Conservation (phyloP, 2,329 filamentous ascomycete genomes). For the Venturia nashicola region DNA sequence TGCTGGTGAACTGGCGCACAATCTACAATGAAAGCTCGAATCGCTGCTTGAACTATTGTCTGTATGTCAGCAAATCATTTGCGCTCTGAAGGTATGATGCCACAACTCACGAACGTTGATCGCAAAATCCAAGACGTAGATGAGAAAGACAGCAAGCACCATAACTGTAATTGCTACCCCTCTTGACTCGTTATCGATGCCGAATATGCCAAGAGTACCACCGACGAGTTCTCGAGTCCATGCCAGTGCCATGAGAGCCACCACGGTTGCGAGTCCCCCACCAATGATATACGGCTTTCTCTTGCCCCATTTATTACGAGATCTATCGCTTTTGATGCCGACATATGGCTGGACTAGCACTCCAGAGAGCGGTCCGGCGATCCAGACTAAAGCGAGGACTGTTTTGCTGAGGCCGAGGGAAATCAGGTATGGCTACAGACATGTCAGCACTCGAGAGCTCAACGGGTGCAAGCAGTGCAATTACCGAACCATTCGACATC, state of each 20-base stretch:
- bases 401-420: constrained; percentile 41
- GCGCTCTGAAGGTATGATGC: not conserved
- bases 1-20: constrained; percentile 88
- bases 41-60: constrained; percentile 65
- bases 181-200: constrained; percentile 51
- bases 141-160: constrained; percentile 67
- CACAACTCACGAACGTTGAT: constrained; percentile 70
- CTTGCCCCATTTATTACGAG: constrained; percentile 35
- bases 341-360: constrained; percentile 42
- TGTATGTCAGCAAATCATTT: constrained; percentile 3
- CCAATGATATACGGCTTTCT: constrained; percentile 40
- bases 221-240: constrained; percentile 45
- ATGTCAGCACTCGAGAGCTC: constrained; percentile 4
- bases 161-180: constrained; percentile 57
- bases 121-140: constrained; percentile 85
- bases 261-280: constrained; percentile 35
- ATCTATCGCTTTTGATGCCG: constrained; percentile 40
- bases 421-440: constrained; percentile 35
- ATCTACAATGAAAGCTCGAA: constrained; percentile 87
- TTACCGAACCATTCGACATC: constrained; percentile 74
- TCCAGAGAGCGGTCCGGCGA: constrained; percentile 42
- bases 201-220: constrained; percentile 56
- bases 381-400: constrained; percentile 40
- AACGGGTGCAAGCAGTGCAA: constrained; percentile 15
- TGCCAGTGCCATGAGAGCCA: constrained; percentile 36